Evolutionary conservation across 352 stramenopile species (phyloP), one percentile per base, ranked within the genome.

Genomic region (Aphanomyces astaci): DNA sequence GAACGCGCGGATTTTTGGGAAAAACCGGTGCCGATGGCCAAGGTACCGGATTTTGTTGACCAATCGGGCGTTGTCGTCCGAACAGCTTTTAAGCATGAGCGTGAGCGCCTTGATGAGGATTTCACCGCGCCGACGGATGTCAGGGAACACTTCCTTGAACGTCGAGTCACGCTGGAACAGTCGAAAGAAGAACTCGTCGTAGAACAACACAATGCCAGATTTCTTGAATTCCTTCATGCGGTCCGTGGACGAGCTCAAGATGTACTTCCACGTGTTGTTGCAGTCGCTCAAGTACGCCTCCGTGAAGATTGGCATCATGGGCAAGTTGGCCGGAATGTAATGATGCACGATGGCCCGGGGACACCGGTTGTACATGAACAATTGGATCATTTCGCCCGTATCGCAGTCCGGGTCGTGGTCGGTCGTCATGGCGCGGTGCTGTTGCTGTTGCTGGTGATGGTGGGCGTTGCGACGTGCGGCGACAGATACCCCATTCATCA

Each of bases 181-280:
- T 25, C 62, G 62, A 32, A 68, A 68, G 46, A 68, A 68, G 51
- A 68, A 68, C 32, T 68, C 62, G 32, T 68, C 62, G 51, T 68
- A 68, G 24, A 68, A 68, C 39, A 68, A 45, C 9, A 68, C 49
- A 3, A 68, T 68, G 17, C 62, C 62, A 9, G 62, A 45, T 45
- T 68, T 68, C n/a, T 40, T 60, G 33, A 68, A 68, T 1, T 68
- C 62, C 51, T 68, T 68, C 62, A 68, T 68, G 46, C 62, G 62
- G 33, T 68, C 62, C 30, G 62, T 68, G 25, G 62, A 60, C 30
- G 62, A 68, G 22, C 43, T 59, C 45, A 68, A 59, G n/a, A 68
- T 68, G 62, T 68, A 68, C 62, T 56, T 68, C 62, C 62, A 68
- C 32, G 62, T 60, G 51, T 68, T 68, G 43, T 68, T 68, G 62